Base-by-base conservation (phyloP, 805 yeast species). In the Candida ipomoeae region DNA sequence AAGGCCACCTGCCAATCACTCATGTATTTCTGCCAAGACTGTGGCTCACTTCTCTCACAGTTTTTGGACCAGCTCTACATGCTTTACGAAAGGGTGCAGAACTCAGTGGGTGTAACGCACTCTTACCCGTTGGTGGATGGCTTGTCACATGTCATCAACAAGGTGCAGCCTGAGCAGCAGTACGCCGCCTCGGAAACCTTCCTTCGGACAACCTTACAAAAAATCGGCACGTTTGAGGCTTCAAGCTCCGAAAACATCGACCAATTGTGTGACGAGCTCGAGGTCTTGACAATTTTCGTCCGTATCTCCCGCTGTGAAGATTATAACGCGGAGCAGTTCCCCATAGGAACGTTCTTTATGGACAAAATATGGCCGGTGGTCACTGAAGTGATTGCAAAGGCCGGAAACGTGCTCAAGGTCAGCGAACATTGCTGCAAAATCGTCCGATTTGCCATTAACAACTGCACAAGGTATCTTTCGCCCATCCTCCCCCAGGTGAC, bases 1-100 rank as follows among this genome's bases (percentile, higher is more conserved):
- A 80, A 85, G 26, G 97, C 99, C 1, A 89, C 97, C 0, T 85
- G 97, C 0, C 91, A 88, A 67, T 95, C 99, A 0, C 76, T 94
- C 60, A 89, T 89, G 91, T 92, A 83, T 63, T 89, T 94, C 62
- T 91, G 97, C 70, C 87, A 88, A 62, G 99, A 95, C 68, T 94
- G 99, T 62, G 79, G 91, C 0, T 61, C 66, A 11, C 72, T 83
- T 14, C 70, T 94, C 57, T 79, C 83, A 17, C 78, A 78, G 43
- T 88, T 79, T 63, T 71, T 89, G 57, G 89, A 83, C 48, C 96
- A 89, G 64, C 74, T 94, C 50, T 82, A 84, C 58, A 75, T 80
- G 55, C 83, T 94, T 53, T 92, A 89, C 67, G 79, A 80, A 46
- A 72, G 71, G 48, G 72, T 78, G 6, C 72, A 74, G 45, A 70